Evolutionary conservation across 805 yeast species (phyloP), one percentile per base, ranked within the genome.

Genomic region (Hanseniaspora lindneri): DNA sequence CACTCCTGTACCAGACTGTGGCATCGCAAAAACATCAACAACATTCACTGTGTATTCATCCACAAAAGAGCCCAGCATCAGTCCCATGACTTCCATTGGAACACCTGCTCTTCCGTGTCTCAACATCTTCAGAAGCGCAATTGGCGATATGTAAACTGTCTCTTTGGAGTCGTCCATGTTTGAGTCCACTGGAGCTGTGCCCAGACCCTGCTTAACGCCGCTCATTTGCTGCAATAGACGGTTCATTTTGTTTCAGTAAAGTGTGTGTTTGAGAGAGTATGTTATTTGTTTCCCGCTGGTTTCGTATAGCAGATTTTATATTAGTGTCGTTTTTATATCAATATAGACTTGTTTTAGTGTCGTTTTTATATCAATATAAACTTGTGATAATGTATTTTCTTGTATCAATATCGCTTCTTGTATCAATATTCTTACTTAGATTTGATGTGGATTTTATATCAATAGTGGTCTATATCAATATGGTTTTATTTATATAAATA

Each of bases 21-120:
- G 99, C 99, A 92, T 92, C 49, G 98, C 98, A 72, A 92, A 92
- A 44, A 94, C 98, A 62, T 92, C 99, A 49, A 86, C 86, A 34
- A 92, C 99, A 58, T 88, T 94, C 33, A 92, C 92, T 0, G 98
- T 92, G 65, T 83, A 89, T 53, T 92, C 97, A 64, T 92, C 98
- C 24, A 92, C 92, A 66, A 92, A 89, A 57, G 89, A 96, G 40
- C 99, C 99, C 53, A 94, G 74, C 99, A 92, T 92, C 55, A 92
- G 72, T 2, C 99, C 99, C 99, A 92, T 92, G 16, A 78, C 84
- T 61, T 78, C 84, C 83, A 78, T 78, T n/a, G 83, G 83, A 36
- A 78, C 83, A 63, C 94, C 92, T 2, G 92, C 89, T 61, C 97
- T 75, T 32, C 97, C 97, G 62, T 92, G 99, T 65, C 88, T 89